Evolutionary conservation across 371 early-diverging fungal species (phyloP), one percentile per base, ranked within the genome.

Genomic region (Phascolomyces articulosus): DNA sequence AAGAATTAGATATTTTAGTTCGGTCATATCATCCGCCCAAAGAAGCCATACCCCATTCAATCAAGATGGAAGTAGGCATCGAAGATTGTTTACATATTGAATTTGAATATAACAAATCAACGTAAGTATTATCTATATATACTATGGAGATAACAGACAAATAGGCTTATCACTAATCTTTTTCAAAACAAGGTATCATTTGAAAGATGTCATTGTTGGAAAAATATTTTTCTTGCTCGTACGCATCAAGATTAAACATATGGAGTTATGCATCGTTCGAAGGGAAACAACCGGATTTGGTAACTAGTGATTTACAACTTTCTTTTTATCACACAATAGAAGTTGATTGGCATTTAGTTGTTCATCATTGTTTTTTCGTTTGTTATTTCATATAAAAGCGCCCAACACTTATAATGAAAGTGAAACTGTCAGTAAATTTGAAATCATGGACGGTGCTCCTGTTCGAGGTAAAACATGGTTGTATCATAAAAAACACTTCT

Each of bases 381-480:
- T n/a, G n/a, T n/a, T n/a, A n/a, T n/a, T n/a, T n/a, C n/a, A n/a
- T n/a, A n/a, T n/a, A n/a, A n/a, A n/a, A 75, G 95, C 92, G 28
- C 97, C 96, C 10, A 98, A 96, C 70, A 93, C 96, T 72, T 96
- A 95, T 80, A 96, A 96, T 70, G 98, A 98, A 80, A 96, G 94
- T 72, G 98, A 99, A 78, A 98, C 96, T 0, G 90, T 99, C 31
- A 96, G 97, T 55, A 96, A 95, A 77, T 98, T 95, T 72, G 98
- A 99, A 74, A 98, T 99, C 70, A 98, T 99, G 98, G 99, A 99
- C 75, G 99, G 99, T 4, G 97, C 98, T 26, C 98, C 99, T 23
- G 96, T 97, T 7, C 84, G 95, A 65, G 97, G 92, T 83, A 64
- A 34, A n/a, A n/a, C 24, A 40, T 6, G n/a, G n/a, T n/a, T n/a